Evolutionary conservation across 306 rosid genomes (phyloP).

Genomic region (Mimosa pudica): DNA sequence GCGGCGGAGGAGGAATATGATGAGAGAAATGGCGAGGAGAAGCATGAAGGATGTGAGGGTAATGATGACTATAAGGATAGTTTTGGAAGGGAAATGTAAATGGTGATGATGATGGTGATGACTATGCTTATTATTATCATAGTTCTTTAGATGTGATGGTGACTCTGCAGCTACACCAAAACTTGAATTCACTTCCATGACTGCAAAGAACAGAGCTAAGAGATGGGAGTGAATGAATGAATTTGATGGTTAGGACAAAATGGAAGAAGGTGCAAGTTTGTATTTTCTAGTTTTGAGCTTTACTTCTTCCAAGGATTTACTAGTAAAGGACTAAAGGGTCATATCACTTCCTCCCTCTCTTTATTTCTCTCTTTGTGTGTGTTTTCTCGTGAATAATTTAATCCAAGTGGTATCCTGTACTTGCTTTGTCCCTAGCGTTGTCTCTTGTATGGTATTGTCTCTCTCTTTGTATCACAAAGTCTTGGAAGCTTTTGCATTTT

Average conservation of each 20-base stretch:
- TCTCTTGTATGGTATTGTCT: conserved; percentile 52
- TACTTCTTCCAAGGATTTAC: conserved; percentile 28
- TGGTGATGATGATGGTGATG: conserved; percentile 32
- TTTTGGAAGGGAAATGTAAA: conserved; percentile 54
- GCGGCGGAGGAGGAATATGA: conserved; percentile 60
- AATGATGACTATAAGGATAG: conserved; percentile 51
- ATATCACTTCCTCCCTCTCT: conserved; percentile 33
- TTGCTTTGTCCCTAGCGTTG: conserved; percentile 49
- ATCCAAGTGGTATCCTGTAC: conserved; percentile 41
- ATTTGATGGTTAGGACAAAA: conserved; percentile 25
- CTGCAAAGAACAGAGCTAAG: conserved; percentile 39
- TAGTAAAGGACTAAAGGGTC: conserved; percentile 14
- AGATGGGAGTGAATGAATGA: conserved; percentile 9
- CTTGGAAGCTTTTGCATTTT: conserved; percentile 47
- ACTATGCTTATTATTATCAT: not conserved
- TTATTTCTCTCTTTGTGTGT: conserved; percentile 30
- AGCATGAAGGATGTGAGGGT: conserved; percentile 39
- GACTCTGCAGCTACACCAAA: conserved; percentile 45
- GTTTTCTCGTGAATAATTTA: conserved; percentile 48
- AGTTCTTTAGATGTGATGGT: conserved; percentile 35
- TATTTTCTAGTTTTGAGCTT: conserved; percentile 39
- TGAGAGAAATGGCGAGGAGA: conserved; percentile 51
- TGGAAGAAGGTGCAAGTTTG: conserved; percentile 37
- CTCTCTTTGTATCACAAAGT: conserved; percentile 41
- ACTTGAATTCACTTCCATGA: conserved; percentile 67